Percentiles rank a stretch among this genome's conserved stretches.
Conservation (phyloP, 1,284 basidiomycete species). For the Somion occarium region DNA sequence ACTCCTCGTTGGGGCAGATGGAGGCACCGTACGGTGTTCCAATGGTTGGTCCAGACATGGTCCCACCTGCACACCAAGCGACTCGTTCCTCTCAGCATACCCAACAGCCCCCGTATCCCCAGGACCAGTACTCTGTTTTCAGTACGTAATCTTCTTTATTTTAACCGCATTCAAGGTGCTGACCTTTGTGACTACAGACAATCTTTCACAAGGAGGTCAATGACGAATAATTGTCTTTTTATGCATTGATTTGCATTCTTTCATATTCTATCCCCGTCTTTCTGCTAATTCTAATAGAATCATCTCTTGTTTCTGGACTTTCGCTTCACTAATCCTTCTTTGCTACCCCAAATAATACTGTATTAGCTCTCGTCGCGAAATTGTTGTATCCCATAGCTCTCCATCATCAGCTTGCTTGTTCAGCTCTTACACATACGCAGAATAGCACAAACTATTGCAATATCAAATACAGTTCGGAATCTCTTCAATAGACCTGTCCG, state of each 20-base stretch:
- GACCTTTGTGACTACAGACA: conserved; percentile 11
- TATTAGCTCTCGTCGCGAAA: conserved; percentile 1
- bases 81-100: conserved; percentile 14
- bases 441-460: neutral
- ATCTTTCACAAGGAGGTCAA: conserved; percentile 14
- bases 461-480: neutral
- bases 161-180: conserved; percentile 6
- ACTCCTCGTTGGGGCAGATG: conserved; percentile 51
- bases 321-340: neutral
- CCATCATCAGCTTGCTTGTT: neutral
- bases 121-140: conserved; percentile 27
- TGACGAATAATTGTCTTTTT: conserved; percentile 2
- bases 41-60: conserved; percentile 24
- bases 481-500: no score
- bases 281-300: neutral
- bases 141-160: conserved; percentile 22
- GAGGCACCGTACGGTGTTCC: conserved; percentile 38
- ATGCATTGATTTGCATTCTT: neutral
- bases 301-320: neutral
- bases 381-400: conserved; percentile 2
- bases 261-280: neutral
- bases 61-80: conserved; percentile 11
- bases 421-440: neutral
- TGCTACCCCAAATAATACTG: conserved; percentile 1
- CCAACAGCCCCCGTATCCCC: conserved; percentile 23